phyloP scores from a whole-genome alignment of 768 basidiomycete species.

The Mycena pura region DNA sequence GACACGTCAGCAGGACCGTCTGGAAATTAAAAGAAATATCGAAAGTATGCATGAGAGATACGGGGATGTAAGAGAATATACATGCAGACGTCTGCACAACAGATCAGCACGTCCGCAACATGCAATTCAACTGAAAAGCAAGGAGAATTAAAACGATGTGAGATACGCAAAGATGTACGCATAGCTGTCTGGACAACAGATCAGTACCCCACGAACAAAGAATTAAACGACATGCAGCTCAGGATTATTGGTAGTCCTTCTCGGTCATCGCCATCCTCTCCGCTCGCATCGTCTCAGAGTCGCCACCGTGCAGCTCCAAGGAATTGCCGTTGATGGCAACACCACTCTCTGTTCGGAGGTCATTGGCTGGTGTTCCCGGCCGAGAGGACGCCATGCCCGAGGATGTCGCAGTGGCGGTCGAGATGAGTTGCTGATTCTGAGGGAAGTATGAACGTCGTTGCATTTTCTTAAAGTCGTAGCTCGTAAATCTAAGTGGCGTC shows the following conservation, averaged over 20 bases:
- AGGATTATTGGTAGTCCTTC: slow-evolving; percentile 54
- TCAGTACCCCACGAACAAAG: slow-evolving; percentile 1
- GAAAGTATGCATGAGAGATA: too few relatives aligned
- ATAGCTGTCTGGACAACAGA: slow-evolving; percentile 10
- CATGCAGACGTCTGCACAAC: too few relatives aligned
- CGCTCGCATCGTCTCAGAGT: slow-evolving; percentile 44
- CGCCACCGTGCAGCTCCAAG: slow-evolving; percentile 47
- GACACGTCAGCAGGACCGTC: slow-evolving; percentile 12
- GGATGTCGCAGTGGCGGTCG: slow-evolving; percentile 78
- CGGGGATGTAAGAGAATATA: too few relatives aligned
- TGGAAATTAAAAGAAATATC: too few relatives aligned
- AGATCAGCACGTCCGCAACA: too few relatives aligned
- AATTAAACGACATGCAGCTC: slow-evolving; percentile 5
- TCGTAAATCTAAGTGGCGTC: slow-evolving; percentile 68
- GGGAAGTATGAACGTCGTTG: slow-evolving; percentile 91
- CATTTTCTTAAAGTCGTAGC: slow-evolving; percentile 94
- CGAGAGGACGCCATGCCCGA: slow-evolving; percentile 74
- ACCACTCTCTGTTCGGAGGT: slow-evolving; percentile 52
- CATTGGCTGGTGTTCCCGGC: slow-evolving; percentile 72
- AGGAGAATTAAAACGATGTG: slow-evolving; percentile 12
- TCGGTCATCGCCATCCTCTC: slow-evolving; percentile 51
- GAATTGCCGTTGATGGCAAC: slow-evolving; percentile 49
- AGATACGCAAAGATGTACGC: slow-evolving; percentile 24
- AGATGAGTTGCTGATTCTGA: slow-evolving; percentile 72
- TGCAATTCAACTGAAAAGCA: slow-evolving; percentile 16